A percentile compares a stretch with the other conserved stretches of the same genome.
Evolutionary conservation across 2,329 filamentous ascomycete species (phyloP).

Genomic region (Verticillium dahliae): DNA sequence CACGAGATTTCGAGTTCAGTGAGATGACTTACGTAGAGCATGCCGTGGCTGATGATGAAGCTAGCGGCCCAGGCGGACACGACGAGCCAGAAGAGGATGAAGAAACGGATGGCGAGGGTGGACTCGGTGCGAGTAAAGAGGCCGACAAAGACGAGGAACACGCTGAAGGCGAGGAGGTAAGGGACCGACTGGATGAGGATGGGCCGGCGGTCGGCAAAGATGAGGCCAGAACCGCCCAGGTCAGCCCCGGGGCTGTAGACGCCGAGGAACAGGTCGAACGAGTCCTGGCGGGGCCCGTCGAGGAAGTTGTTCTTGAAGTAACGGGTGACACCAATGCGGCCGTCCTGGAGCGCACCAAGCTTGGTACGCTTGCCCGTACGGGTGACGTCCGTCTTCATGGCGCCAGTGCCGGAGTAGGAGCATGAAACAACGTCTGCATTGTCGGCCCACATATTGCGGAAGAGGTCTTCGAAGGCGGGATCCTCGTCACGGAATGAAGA

Average conservation of each 20-base stretch:
- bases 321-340: slow-evolving; percentile 79
- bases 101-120: slow-evolving; percentile 74
- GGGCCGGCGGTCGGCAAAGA: slow-evolving; percentile 82
- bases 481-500: slow-evolving; percentile 73
- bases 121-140: slow-evolving; percentile 66
- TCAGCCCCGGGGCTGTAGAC: slow-evolving; percentile 71
- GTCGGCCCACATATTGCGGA: slow-evolving; percentile 97
- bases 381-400: slow-evolving; percentile 96
- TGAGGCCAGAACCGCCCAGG: slow-evolving; percentile 57
- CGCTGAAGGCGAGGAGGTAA: slow-evolving; percentile 78
- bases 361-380: slow-evolving; percentile 87
- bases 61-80: slow-evolving; percentile 64
- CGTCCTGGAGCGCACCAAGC: slow-evolving; percentile 76
- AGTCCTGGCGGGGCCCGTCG: slow-evolving; percentile 90
- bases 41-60: slow-evolving; percentile 79
- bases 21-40: slow-evolving; percentile 75
- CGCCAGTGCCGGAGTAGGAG: slow-evolving; percentile 91
- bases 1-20: neutral
- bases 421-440: slow-evolving; percentile 93
- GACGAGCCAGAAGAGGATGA: slow-evolving; percentile 70
- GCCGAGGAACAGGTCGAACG: slow-evolving; percentile 90
- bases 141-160: slow-evolving; percentile 76
- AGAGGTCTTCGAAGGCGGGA: slow-evolving; percentile 76
- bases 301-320: slow-evolving; percentile 93
- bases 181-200: slow-evolving; percentile 89